These are phyloP conservation scores for Fusarium mangiferae DNA, from an alignment of 2,329 filamentous ascomycete species.

Conservation along the genomic window DNA sequence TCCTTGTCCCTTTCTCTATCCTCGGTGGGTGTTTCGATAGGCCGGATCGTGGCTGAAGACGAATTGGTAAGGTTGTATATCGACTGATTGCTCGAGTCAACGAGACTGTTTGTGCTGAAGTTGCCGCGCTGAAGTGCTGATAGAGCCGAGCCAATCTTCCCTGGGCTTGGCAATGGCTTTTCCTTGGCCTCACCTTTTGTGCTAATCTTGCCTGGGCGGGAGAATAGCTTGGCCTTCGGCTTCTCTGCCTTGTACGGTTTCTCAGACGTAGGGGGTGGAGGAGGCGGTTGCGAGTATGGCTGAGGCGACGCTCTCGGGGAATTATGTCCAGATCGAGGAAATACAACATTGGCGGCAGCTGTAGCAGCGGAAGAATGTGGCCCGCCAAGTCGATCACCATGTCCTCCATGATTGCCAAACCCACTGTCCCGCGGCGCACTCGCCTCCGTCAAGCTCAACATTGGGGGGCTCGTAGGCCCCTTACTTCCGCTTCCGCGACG, in stretches of 20 bases:
- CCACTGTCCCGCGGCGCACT: constrained; percentile 68
- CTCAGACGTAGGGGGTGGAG: constrained; percentile 57
- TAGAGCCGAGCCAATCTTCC: constrained; percentile 74
- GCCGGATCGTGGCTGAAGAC: constrained; percentile 80
- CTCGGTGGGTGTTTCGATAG: constrained; percentile 62
- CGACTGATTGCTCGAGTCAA: constrained; percentile 69
- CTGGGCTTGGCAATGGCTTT: constrained; percentile 76
- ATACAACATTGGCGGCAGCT: constrained; percentile 77
- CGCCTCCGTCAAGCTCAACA: constrained; percentile 72
- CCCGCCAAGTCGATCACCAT: constrained; percentile 66
- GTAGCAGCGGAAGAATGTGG: constrained; percentile 73
- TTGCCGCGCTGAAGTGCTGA: constrained; percentile 73
- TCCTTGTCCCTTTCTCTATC: constrained; percentile 56
- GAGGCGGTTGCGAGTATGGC: constrained; percentile 52
- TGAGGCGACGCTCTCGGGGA: constrained; percentile 58
- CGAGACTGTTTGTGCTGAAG: constrained; percentile 76
- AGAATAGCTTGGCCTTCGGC: constrained; percentile 84
- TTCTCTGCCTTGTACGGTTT: constrained; percentile 73
- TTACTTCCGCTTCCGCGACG: constrained; percentile 59
- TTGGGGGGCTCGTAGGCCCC: constrained; percentile 68
- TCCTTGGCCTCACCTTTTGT: constrained; percentile 74
- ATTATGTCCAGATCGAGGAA: constrained; percentile 70
- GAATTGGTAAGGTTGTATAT: constrained; percentile 81
- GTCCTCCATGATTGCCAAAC: constrained; percentile 58
- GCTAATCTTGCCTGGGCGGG: constrained; percentile 78